Evolutionary conservation across 805 yeast species (phyloP).

Genomic region (Yarrowia sp.): DNA sequence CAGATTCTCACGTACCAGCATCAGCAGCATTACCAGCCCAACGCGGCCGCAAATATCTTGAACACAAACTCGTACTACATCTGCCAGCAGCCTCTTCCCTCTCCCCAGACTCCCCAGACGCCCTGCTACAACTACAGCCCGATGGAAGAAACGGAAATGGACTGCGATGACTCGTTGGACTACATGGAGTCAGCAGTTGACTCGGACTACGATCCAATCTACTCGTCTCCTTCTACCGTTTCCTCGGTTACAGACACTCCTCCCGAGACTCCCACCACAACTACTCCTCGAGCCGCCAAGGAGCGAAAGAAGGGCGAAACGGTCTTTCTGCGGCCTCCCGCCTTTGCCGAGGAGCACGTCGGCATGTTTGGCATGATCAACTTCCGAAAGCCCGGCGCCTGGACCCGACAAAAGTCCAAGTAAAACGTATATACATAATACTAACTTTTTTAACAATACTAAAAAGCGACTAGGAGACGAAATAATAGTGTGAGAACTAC

Average conservation of each 20-base stretch:
- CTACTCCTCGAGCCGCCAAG: slow-evolving; percentile 5
- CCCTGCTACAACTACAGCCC: slow-evolving; percentile 3
- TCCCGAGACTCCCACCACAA: background rate
- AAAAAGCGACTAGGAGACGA: too few relatives aligned
- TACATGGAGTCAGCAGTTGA: background rate
- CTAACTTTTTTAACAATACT: background rate
- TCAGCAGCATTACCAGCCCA: background rate
- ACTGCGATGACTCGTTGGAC: background rate
- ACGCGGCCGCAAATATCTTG: background rate
- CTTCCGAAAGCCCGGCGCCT: slow-evolving; percentile 31
- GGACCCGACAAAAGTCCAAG: slow-evolving; percentile 30
- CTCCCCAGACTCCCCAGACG: background rate
- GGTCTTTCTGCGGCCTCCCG: slow-evolving; percentile 29
- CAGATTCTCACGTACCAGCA: slow-evolving; percentile 11
- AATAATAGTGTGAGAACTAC: too few relatives aligned
- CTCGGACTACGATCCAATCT: background rate
- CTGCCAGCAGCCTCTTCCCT: background rate
- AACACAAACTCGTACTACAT: slow-evolving; percentile 16
- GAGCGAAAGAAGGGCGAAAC: slow-evolving; percentile 31
- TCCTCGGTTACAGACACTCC: background rate
- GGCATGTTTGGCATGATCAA: slow-evolving; percentile 32
- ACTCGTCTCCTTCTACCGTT: background rate
- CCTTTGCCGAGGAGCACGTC: slow-evolving; percentile 30
- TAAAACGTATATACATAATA: background rate
- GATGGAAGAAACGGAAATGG: background rate